These are phyloP conservation scores for Mycena amicta DNA, from an alignment of 768 basidiomycete genomes.

Conservation along the genomic window DNA sequence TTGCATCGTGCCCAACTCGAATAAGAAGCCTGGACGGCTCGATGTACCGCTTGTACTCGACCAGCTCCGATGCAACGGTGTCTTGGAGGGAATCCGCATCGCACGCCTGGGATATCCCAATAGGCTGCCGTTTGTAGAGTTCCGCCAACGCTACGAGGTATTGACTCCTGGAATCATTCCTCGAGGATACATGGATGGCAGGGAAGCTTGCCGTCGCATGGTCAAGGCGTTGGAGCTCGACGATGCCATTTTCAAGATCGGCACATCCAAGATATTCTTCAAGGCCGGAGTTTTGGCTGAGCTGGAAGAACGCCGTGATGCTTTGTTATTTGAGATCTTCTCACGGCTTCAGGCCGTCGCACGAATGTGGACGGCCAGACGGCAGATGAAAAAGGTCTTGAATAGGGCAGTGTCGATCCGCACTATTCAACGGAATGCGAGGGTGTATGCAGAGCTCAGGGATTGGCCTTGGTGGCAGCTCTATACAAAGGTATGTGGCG, in stretches of 20 bases:
- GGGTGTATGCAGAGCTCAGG: conserved; percentile 84
- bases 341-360: conserved; percentile 85
- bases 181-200: conserved; percentile 95
- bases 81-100: conserved; percentile 97
- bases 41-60: conserved; percentile 95
- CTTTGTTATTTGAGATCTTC: conserved; percentile 86
- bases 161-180: conserved; percentile 93
- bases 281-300: conserved; percentile 97
- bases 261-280: conserved; percentile 98
- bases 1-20: conserved; percentile 93
- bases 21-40: conserved; percentile 89
- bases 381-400: conserved; percentile 93
- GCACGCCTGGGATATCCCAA: conserved; percentile 97
- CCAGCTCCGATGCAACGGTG: conserved; percentile 97
- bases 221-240: conserved; percentile 88
- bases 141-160: conserved; percentile 95
- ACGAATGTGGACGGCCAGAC: conserved; percentile 80
- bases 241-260: conserved; percentile 82
- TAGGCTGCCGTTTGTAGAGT: conserved; percentile 94
- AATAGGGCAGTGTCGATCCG: conserved; percentile 90
- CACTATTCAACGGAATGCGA: conserved; percentile 92
- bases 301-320: conserved; percentile 89
- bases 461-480: conserved; percentile 99
- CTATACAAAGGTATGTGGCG: conserved; percentile 89
- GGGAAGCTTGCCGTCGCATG: conserved; percentile 91